These are phyloP conservation scores for Scleroderma citrinum DNA, from an alignment of 768 basidiomycete species.

Conservation along the genomic window DNA sequence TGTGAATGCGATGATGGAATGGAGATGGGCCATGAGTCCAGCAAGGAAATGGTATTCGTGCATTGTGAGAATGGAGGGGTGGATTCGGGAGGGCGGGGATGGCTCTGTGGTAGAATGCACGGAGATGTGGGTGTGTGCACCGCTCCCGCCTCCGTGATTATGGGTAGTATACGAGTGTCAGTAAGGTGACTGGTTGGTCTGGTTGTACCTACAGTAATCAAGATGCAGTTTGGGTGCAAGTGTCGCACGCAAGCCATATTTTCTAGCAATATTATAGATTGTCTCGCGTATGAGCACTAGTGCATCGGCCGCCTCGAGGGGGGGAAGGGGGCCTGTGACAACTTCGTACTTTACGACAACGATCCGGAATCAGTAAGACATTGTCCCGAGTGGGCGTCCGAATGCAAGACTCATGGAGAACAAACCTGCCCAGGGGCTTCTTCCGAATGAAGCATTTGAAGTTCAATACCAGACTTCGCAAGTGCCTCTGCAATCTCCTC, in stretches of 20 bases:
- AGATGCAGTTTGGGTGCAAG: constrained; percentile 48
- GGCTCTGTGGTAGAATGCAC: constrained; percentile 35
- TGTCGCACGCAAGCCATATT: constrained; percentile 52
- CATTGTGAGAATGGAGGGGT: constrained; percentile 20
- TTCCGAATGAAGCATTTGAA: constrained; percentile 60
- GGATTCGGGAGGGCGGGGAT: background rate
- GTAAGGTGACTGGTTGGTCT: too few relatives aligned
- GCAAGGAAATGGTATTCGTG: constrained; percentile 52
- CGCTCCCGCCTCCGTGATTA: constrained; percentile 36
- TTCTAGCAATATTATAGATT: constrained; percentile 51
- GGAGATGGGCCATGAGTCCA: constrained; percentile 46
- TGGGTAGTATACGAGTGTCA: background rate
- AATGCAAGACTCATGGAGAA: background rate
- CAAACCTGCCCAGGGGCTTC: constrained; percentile 33
- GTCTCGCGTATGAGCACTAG: constrained; percentile 55
- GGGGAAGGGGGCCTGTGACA: constrained; percentile 55
- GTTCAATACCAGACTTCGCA: constrained; percentile 41
- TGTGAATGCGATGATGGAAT: constrained; percentile 46
- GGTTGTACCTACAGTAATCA: constrained; percentile 23
- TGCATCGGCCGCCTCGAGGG: constrained; percentile 56
- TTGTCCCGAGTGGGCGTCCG: background rate
- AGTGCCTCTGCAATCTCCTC: constrained; percentile 51
- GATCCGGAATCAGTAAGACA: background rate
- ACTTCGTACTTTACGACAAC: constrained; percentile 42
- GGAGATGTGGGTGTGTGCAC: constrained; percentile 57